These are phyloP conservation scores for Entonaema liquescens DNA, from an alignment of 495 filamentous ascomycete genomes.

Conservation along the genomic window DNA sequence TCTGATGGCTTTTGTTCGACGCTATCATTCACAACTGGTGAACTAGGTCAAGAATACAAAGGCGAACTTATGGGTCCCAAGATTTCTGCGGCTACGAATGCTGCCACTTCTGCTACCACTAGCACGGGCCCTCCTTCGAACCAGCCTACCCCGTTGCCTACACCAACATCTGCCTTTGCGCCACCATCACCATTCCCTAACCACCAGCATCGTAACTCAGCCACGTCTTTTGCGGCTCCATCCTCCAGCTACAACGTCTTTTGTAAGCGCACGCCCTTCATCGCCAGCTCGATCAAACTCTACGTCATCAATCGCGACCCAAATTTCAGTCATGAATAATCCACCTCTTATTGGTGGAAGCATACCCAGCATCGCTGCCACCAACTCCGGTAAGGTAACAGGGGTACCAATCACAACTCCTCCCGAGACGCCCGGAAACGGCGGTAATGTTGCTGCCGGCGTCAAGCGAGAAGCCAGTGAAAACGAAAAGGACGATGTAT, in stretches of 20 bases:
- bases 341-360: slow-evolving; percentile 78
- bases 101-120: slow-evolving; percentile 44
- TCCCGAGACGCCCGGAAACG: slow-evolving; percentile 76
- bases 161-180: slow-evolving; percentile 67
- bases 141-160: slow-evolving; percentile 70
- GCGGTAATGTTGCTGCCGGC: slow-evolving; percentile 52
- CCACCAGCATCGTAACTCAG: slow-evolving; percentile 61
- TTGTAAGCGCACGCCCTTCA: slow-evolving; percentile 66
- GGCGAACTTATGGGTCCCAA: slow-evolving; percentile 67
- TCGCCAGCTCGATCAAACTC: slow-evolving; percentile 87
- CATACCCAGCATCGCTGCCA: slow-evolving; percentile 76
- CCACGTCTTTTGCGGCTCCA: slow-evolving; percentile 62
- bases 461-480: slow-evolving; percentile 70
- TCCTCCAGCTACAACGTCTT: slow-evolving; percentile 62
- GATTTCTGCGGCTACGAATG: slow-evolving; percentile 49
- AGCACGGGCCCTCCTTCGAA: slow-evolving; percentile 57
- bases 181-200: slow-evolving; percentile 65
- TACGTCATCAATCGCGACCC: slow-evolving; percentile 80
- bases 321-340: slow-evolving; percentile 69
- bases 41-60: slow-evolving; percentile 86
- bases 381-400: slow-evolving; percentile 67
- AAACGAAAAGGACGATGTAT: slow-evolving; percentile 54
- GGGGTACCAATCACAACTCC: slow-evolving; percentile 74
- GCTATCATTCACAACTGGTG: slow-evolving; percentile 81
- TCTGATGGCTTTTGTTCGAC: slow-evolving; percentile 98